Conservation (phyloP, 2,329 filamentous ascomycete genomes). For the Lojkania enalia region DNA sequence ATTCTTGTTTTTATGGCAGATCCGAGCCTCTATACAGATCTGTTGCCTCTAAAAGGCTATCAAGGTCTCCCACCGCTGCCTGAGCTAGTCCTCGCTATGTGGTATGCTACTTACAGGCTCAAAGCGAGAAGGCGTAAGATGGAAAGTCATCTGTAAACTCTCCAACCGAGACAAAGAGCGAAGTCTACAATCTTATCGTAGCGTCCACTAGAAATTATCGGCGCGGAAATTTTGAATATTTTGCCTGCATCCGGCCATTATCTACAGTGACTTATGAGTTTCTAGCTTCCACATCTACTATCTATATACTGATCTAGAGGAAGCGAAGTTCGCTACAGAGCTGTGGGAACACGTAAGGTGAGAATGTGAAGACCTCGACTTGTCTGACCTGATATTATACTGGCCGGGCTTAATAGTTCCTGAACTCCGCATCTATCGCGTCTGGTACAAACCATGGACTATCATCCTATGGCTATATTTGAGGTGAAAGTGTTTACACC, state of each 20-base stretch:
- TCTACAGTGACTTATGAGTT: neutral
- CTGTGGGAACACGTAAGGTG: constrained; percentile 77
- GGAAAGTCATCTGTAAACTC: constrained; percentile 78
- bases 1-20: too few relatives aligned
- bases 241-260: neutral
- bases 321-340: constrained; percentile 68
- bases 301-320: constrained; percentile 62
- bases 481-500: constrained; percentile 89
- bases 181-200: constrained; percentile 70
- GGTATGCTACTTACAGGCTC: neutral
- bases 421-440: constrained; percentile 77
- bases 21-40: constrained; percentile 52
- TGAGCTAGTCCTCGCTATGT: constrained; percentile 33
- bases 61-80: constrained; percentile 60
- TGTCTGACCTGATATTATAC: neutral
- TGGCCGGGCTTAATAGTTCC: constrained; percentile 61
- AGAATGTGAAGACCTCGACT: constrained; percentile 65
- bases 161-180: constrained; percentile 61
- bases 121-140: constrained; percentile 65
- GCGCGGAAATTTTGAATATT: constrained; percentile 73
- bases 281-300: constrained; percentile 76
- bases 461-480: constrained; percentile 86
- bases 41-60: constrained; percentile 63
- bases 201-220: constrained; percentile 67
- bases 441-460: constrained; percentile 81